phyloP scores from a whole-genome alignment of 495 filamentous ascomycete genomes.

The Penicillium steckii region DNA sequence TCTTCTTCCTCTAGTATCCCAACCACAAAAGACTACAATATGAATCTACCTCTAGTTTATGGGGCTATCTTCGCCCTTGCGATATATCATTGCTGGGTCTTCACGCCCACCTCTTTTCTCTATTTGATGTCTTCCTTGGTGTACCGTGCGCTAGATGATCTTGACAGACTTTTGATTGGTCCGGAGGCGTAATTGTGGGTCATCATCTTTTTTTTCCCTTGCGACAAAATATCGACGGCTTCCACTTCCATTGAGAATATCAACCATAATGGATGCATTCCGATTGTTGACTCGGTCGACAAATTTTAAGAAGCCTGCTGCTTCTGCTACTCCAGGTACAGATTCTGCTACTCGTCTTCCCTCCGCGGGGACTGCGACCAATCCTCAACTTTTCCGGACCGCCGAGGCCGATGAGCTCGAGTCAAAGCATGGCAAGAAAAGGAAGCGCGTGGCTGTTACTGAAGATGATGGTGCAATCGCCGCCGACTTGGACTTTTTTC shows the following conservation, averaged over 20 bases:
- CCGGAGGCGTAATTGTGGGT: constrained; percentile 25
- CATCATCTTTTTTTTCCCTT: constrained; percentile 23
- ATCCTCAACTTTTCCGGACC: constrained; percentile 54
- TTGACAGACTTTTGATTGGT: constrained; percentile 32
- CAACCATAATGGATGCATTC: constrained; percentile 52
- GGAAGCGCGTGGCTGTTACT: constrained; percentile 30
- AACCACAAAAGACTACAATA: too few species aligned
- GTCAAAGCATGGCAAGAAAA: constrained; percentile 36
- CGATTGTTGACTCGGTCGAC: constrained; percentile 54
- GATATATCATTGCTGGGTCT: background rate
- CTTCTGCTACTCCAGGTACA: constrained; percentile 17
- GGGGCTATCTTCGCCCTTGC: background rate
- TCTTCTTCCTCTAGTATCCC: too few species aligned
- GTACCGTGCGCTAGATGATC: background rate
- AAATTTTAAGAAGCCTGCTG: constrained; percentile 43
- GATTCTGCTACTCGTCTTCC: constrained; percentile 35
- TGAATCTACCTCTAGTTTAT: too few species aligned
- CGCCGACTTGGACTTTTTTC: constrained; percentile 41
- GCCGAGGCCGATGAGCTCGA: constrained; percentile 33
- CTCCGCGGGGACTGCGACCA: constrained; percentile 48
- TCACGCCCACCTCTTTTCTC: background rate
- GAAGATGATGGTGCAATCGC: constrained; percentile 24
- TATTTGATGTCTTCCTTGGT: background rate
- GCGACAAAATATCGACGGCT: constrained; percentile 29
- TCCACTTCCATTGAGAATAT: background rate